These are phyloP conservation scores for Trichoderma sp. DNA, from an alignment of 2,329 filamentous ascomycete species.

Conservation along the genomic window DNA sequence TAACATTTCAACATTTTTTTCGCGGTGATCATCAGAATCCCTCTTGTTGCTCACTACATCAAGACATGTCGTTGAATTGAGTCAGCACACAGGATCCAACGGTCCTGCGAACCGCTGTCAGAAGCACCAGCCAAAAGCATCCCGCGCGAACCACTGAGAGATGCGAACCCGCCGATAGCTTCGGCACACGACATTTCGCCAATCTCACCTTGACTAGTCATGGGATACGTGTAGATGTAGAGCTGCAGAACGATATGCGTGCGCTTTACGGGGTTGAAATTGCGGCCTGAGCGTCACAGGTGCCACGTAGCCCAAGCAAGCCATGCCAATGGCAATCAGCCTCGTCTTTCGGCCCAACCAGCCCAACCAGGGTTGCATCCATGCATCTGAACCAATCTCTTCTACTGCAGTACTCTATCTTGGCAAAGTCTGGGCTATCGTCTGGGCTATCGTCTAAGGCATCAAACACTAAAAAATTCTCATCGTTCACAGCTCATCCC, in stretches of 20 bases:
- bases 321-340: not conserved
- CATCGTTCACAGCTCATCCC: slow-evolving; percentile 50
- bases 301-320: not conserved
- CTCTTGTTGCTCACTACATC: no score
- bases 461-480: not conserved
- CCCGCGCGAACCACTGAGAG: not conserved
- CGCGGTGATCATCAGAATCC: no score
- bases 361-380: not conserved
- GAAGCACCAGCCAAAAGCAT: not conserved
- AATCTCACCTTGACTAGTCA: not conserved
- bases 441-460: not conserved
- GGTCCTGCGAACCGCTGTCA: not conserved
- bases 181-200: not conserved
- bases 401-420: not conserved
- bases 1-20: no score
- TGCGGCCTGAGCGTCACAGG: not conserved
- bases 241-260: not conserved
- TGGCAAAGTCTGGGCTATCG: not conserved
- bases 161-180: not conserved
- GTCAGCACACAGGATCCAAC: not conserved
- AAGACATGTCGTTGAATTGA: not conserved
- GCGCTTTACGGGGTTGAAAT: not conserved
- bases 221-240: not conserved
- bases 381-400: not conserved
- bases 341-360: not conserved